Evolutionary conservation across 1,284 basidiomycete genomes (phyloP).

Genomic region (Porogramme epimiltina): DNA sequence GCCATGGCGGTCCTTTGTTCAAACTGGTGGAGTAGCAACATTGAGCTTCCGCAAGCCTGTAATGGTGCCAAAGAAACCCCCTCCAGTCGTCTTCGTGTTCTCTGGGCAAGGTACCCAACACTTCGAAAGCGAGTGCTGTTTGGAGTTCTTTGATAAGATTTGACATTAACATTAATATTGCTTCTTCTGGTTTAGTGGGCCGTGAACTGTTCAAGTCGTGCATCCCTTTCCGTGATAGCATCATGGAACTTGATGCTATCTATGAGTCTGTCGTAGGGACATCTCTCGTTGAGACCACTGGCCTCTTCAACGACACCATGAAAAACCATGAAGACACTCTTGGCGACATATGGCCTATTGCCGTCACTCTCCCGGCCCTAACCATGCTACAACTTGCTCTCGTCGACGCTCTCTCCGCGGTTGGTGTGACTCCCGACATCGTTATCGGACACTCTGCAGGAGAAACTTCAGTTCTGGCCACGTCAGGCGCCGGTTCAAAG

Average conservation of each 20-base stretch:
- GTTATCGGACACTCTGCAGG: constrained; percentile 44
- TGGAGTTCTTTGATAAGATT: too few species aligned
- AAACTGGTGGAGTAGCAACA: neutral
- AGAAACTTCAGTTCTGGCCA: constrained; percentile 45
- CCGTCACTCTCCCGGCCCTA: constrained; percentile 39
- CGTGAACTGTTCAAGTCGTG: constrained; percentile 37
- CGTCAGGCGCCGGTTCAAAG: constrained; percentile 39
- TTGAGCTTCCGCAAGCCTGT: constrained; percentile 27
- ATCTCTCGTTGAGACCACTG: constrained; percentile 37
- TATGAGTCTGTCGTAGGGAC: constrained; percentile 32
- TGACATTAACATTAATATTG: neutral
- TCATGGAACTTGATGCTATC: constrained; percentile 37
- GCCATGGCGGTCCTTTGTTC: constrained; percentile 35
- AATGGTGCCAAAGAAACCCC: constrained; percentile 27
- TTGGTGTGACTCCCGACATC: constrained; percentile 38
- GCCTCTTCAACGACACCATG: constrained; percentile 30
- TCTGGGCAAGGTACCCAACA: constrained; percentile 48
- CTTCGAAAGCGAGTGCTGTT: constrained; percentile 29
- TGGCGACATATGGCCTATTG: constrained; percentile 36
- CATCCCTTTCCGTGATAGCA: constrained; percentile 37
- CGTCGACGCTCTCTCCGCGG: constrained; percentile 37
- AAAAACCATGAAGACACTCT: constrained; percentile 11
- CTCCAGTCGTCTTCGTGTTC: constrained; percentile 41
- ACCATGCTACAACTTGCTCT: constrained; percentile 46
- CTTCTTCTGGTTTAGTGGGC: constrained; percentile 35